These are phyloP conservation scores for Aureobasidium musti DNA, from an alignment of 2,329 filamentous ascomycete genomes.

Conservation along the genomic window DNA sequence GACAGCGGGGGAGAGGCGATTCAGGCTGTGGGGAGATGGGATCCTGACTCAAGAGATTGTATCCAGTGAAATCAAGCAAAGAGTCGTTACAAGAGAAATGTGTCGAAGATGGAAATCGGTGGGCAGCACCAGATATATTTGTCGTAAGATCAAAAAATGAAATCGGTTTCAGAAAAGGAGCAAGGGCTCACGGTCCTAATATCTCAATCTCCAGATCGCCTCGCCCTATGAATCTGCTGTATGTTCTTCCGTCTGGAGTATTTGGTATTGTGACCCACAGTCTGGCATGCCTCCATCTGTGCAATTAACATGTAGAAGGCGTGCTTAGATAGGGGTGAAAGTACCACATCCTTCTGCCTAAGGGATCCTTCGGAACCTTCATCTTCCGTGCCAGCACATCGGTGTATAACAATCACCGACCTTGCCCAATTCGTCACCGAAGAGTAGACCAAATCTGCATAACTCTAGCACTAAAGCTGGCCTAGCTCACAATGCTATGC, in stretches of 20 bases:
- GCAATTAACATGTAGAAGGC: background rate
- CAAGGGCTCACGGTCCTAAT: conserved; percentile 1
- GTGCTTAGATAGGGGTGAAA: background rate
- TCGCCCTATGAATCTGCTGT: conserved; percentile 12
- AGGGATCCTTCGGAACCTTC: background rate
- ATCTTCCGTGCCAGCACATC: conserved; percentile 1
- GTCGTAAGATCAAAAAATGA: background rate
- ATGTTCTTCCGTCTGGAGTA: conserved; percentile 13
- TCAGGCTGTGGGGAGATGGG: background rate
- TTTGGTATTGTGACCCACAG: background rate
- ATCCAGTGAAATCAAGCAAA: background rate
- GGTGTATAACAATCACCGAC: background rate
- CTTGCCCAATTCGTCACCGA: background rate
- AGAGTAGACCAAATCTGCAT: background rate
- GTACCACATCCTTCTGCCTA: background rate
- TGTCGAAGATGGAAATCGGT: background rate
- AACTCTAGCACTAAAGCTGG: background rate
- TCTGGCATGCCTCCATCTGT: background rate
- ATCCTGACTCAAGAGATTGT: background rate
- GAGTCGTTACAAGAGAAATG: background rate
- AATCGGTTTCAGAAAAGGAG: conserved; percentile 1
- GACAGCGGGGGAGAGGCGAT: background rate
- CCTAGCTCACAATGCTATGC: background rate
- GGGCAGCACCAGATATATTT: background rate
- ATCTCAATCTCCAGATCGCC: conserved; percentile 2